Percentiles rank a stretch among this genome's conserved stretches.
These are phyloP conservation scores for Hammondia hammondi DNA, from an alignment of 169 alveolate species.

Conservation along the genomic window DNA sequence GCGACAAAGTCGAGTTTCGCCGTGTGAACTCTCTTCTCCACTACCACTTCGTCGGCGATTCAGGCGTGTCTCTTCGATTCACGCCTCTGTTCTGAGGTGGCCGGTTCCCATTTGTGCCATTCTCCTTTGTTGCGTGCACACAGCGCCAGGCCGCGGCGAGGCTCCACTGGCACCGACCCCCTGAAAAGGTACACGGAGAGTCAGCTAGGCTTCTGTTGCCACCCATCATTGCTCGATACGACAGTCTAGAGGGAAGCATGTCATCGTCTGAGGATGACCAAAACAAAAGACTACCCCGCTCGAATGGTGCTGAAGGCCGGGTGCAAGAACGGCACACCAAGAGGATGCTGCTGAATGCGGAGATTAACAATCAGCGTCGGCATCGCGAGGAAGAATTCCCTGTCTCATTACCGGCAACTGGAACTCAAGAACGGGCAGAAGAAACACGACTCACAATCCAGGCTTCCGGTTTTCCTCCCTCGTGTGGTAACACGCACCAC, in stretches of 20 bases:
- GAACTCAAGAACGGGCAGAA: neutral
- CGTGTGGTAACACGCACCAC: too few species aligned
- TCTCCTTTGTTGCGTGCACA: neutral
- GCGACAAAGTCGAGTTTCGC: too few species aligned
- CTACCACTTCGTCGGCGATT: too few species aligned
- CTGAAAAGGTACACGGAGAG: neutral
- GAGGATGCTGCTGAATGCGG: too few species aligned
- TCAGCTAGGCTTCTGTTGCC: neutral
- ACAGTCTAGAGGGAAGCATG: neutral
- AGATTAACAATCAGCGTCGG: neutral
- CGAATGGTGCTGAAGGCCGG: neutral
- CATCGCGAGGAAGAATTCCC: neutral
- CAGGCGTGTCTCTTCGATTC: too few species aligned
- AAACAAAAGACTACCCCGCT: neutral
- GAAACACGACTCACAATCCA: too few species aligned
- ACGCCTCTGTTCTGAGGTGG: too few species aligned
- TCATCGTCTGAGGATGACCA: neutral
- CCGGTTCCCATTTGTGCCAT: neutral
- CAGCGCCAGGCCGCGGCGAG: neutral
- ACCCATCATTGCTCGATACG: neutral
- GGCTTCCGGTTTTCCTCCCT: too few species aligned
- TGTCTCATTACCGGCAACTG: neutral
- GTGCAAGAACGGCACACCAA: neutral
- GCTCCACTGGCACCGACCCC: neutral
- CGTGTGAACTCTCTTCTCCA: too few species aligned